Conservation (phyloP, 1,139 yeast species). For the Ogataea hybrid region DNA sequence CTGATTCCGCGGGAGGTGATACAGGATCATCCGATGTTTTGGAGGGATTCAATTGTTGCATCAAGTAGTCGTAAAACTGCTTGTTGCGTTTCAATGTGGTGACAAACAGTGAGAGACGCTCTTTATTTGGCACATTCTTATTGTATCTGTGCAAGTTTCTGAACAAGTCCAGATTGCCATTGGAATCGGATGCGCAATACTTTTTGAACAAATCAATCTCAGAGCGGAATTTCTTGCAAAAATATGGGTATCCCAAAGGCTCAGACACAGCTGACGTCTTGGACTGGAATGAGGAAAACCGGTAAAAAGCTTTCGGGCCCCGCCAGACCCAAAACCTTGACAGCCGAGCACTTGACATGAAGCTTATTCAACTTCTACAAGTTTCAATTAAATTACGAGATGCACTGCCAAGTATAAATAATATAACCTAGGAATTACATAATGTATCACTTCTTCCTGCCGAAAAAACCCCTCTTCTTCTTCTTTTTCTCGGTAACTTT, state of each 20-base stretch:
- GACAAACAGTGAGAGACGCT: constrained; percentile 15
- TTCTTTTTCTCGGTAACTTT: constrained; percentile 26
- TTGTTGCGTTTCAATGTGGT: constrained; percentile 18
- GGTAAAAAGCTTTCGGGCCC: neutral
- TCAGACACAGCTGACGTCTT: neutral
- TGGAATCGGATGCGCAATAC: constrained; percentile 11
- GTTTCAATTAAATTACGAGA: neutral
- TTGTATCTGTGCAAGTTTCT: constrained; percentile 8
- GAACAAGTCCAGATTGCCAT: constrained; percentile 9
- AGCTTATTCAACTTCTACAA: neutral
- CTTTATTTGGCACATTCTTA: constrained; percentile 8
- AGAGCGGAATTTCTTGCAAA: constrained; percentile 12
- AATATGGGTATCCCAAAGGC: constrained; percentile 20
- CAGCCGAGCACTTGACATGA: neutral
- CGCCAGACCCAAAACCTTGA: neutral
- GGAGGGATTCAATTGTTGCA: neutral
- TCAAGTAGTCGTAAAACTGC: constrained; percentile 11
- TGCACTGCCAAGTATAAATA: neutral
- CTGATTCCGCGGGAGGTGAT: neutral
- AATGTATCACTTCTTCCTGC: constrained; percentile 19
- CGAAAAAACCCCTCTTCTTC: constrained; percentile 27
- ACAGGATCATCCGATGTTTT: neutral
- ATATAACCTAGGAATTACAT: constrained; percentile 4
- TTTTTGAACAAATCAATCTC: constrained; percentile 17
- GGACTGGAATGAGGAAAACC: neutral